Percentiles rank a stretch among this genome's conserved stretches.
phyloP scores from a whole-genome alignment of 23 red algal genomes.

The Gracilaria caudata region DNA sequence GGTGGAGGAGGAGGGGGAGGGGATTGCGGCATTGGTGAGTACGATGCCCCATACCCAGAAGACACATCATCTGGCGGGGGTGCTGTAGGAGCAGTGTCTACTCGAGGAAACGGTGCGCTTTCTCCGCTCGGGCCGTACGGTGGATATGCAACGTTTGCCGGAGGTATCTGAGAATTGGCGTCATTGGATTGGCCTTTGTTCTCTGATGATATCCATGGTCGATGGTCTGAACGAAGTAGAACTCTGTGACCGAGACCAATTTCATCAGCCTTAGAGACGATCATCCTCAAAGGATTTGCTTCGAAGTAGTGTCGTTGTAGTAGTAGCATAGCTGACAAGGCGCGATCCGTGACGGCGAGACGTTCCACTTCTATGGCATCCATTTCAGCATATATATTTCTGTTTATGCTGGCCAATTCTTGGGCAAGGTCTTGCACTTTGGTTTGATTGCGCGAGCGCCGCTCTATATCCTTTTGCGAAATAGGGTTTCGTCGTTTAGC shows the following conservation, averaged over 20 bases:
- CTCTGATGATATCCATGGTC: conserved; percentile 52
- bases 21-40: conserved; percentile 19
- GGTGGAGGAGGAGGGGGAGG: conserved; percentile 8
- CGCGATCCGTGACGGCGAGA: conserved; percentile 55
- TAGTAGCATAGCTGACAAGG: conserved; percentile 45
- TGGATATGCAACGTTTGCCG: conserved; percentile 16
- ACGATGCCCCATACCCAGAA: background rate
- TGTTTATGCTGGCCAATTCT: conserved; percentile 47
- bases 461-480: conserved; percentile 32
- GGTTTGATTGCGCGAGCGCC: conserved; percentile 49
- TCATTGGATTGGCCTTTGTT: conserved; percentile 5
- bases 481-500: conserved; percentile 7
- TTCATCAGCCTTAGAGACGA: conserved; percentile 21
- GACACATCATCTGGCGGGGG: conserved; percentile 22
- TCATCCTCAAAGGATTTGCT: conserved; percentile 20
- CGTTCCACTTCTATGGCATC: conserved; percentile 65
- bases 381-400: conserved; percentile 51
- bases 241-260: conserved; percentile 53
- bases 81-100: conserved; percentile 14
- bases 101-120: conserved; percentile 20
- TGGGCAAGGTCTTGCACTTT: conserved; percentile 45
- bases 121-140: conserved; percentile 1
- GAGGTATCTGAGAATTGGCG: background rate
- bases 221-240: conserved; percentile 35
- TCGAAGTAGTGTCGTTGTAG: conserved; percentile 60